Evolutionary conservation across 2,329 filamentous ascomycete genomes (phyloP).

Genomic region (Arthrobotrys megalospora): DNA sequence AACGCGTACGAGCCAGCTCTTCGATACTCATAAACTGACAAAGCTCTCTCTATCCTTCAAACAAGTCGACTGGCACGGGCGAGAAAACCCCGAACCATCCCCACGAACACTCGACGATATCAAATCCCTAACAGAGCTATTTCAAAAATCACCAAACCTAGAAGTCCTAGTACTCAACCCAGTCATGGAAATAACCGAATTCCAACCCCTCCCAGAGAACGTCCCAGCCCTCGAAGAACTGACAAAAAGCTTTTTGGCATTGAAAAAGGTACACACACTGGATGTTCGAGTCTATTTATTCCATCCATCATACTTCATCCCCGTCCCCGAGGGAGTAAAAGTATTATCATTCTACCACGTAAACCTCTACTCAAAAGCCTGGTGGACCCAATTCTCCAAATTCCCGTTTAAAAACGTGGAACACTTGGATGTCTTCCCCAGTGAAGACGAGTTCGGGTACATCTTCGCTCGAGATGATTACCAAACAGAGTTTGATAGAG

Average conservation of each 20-base stretch:
- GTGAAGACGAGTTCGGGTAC: conserved; percentile 12
- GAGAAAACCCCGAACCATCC: background rate
- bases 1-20: background rate
- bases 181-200: conserved; percentile 9
- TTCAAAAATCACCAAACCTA: background rate
- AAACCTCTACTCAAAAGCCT: conserved; percentile 20
- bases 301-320: conserved; percentile 20
- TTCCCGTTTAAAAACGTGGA: conserved; percentile 10
- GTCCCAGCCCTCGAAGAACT: background rate
- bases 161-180: conserved; percentile 7
- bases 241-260: background rate
- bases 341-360: conserved; percentile 10
- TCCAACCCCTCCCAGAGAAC: background rate
- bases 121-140: background rate
- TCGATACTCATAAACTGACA: conserved; percentile 12
- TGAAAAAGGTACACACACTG: conserved; percentile 8
- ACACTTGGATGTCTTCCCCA: conserved; percentile 4
- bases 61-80: background rate
- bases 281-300: conserved; percentile 13
- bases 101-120: background rate
- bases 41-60: conserved; percentile 12
- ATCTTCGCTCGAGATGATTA: conserved; percentile 12
- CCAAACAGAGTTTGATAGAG: background rate
- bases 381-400: conserved; percentile 15
- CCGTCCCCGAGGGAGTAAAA: background rate